A percentile compares a stretch with the other conserved stretches of the same genome.
These are phyloP conservation scores for Dendrobium huoshanense DNA, from an alignment of 106 monocot genomes.

Conservation along the genomic window DNA sequence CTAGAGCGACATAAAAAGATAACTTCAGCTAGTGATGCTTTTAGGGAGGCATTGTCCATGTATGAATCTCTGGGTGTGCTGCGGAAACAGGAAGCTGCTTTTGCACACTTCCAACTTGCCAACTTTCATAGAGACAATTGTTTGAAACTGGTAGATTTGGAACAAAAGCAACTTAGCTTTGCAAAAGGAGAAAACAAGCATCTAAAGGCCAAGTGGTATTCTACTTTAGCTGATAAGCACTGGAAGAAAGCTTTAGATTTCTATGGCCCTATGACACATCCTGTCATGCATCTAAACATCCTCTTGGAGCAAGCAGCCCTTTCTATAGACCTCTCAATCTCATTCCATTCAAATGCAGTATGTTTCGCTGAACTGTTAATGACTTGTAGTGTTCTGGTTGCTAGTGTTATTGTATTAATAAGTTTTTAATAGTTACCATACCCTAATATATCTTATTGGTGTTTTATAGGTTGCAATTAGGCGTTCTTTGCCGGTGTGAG, in stretches of 20 bases:
- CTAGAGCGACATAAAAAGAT: slow-evolving; percentile 27
- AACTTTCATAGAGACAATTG: slow-evolving; percentile 68
- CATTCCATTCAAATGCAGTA: slow-evolving; percentile 62
- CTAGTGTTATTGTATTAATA: not conserved
- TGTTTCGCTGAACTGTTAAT: slow-evolving; percentile 12
- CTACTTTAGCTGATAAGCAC: slow-evolving; percentile 79
- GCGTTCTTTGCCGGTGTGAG: not conserved
- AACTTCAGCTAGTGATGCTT: slow-evolving; percentile 75
- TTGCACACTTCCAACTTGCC: slow-evolving; percentile 80
- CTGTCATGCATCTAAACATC: slow-evolving; percentile 69
- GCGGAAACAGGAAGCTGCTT: slow-evolving; percentile 95
- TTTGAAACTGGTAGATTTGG: slow-evolving; percentile 57
- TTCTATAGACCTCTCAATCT: slow-evolving; percentile 39
- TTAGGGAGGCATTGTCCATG: slow-evolving; percentile 72
- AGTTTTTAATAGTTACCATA: not conserved
- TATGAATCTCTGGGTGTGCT: slow-evolving; percentile 80
- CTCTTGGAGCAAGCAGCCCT: slow-evolving; percentile 79
- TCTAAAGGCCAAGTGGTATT: slow-evolving; percentile 80
- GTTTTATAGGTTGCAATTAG: not conserved
- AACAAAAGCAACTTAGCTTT: slow-evolving; percentile 40
- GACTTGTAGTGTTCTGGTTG: not conserved
- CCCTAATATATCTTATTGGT: not conserved
- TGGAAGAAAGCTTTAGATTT: slow-evolving; percentile 74
- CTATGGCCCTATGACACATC: slow-evolving; percentile 87
- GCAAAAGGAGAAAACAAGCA: slow-evolving; percentile 46